Evolutionary conservation across 129 eudicot genomes (phyloP).

Genomic region (Ambrosia trifida): DNA sequence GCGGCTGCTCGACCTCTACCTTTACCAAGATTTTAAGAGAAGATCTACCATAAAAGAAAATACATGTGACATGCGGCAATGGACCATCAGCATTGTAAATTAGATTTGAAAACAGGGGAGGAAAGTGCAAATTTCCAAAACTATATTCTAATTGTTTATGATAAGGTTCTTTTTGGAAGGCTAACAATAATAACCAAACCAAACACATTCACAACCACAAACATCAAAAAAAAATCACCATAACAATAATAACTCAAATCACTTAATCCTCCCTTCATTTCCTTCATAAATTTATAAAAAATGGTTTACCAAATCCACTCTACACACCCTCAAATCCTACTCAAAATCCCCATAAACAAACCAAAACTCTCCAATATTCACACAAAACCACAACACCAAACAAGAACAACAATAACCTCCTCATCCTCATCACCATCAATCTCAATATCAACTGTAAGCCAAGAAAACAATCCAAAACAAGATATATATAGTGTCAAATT

Average conservation of each 20-base stretch:
- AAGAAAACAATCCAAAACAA: conserved; percentile 27
- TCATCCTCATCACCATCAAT: conserved; percentile 33
- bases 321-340: conserved; percentile 47
- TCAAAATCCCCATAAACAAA: conserved; percentile 31
- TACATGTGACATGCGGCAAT: no score
- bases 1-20: no score
- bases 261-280: neutral
- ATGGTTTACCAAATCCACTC: conserved; percentile 61
- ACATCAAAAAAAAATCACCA: conserved; percentile 6
- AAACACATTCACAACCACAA: conserved; percentile 33
- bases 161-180: conserved; percentile 29
- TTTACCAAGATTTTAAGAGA: no score
- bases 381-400: conserved; percentile 29
- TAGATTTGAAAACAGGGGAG: neutral
- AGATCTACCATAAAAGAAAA: no score
- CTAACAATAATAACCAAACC: conserved; percentile 6
- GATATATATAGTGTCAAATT: conserved; percentile 50
- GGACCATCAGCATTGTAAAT: no score
- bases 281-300: neutral
- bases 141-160: conserved; percentile 9
- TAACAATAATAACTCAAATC: conserved; percentile 3
- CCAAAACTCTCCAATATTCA: conserved; percentile 24
- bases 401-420: conserved; percentile 26
- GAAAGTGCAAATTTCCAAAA: conserved; percentile 20
- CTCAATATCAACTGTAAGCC: conserved; percentile 35